Evolutionary conservation across 1,139 yeast species (phyloP).

Genomic region (Hyphopichia fennica): DNA sequence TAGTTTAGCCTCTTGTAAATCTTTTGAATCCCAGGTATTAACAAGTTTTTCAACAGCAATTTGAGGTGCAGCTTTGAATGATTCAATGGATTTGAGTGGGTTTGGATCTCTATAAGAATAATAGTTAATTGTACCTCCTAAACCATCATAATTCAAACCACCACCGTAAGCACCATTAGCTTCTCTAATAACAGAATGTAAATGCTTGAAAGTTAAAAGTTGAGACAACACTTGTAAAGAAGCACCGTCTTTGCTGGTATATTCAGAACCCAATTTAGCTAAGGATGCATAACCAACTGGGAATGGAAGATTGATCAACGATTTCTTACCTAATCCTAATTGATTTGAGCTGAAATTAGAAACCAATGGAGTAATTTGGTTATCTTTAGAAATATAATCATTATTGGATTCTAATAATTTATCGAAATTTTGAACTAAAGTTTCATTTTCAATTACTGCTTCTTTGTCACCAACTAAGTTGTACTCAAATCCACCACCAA

Average conservation of each 20-base stretch:
- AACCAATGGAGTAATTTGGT: conserved; percentile 7
- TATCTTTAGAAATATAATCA: neutral
- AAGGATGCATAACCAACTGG: conserved; percentile 85
- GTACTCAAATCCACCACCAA: conserved; percentile 39
- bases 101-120: conserved; percentile 95
- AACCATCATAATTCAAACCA: conserved; percentile 80
- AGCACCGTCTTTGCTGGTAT: conserved; percentile 75
- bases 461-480: conserved; percentile 60
- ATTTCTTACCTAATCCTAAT: conserved; percentile 16
- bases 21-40: conserved; percentile 50
- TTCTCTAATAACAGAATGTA: conserved; percentile 90
- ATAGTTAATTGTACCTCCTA: conserved; percentile 77
- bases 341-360: conserved; percentile 5
- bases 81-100: conserved; percentile 64
- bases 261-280: conserved; percentile 67
- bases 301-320: conserved; percentile 74
- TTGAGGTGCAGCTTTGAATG: conserved; percentile 58
- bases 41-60: conserved; percentile 53
- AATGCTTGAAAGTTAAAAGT: conserved; percentile 73
- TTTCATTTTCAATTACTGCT: conserved; percentile 41
- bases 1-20: conserved; percentile 85
- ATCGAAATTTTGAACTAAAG: conserved; percentile 38
- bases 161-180: conserved; percentile 99
- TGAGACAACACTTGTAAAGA: conserved; percentile 80
- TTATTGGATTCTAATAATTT: conserved; percentile 6